Evolutionary conservation across 495 filamentous ascomycete species (phyloP).

Genomic region (Cudoniella acicularis): DNA sequence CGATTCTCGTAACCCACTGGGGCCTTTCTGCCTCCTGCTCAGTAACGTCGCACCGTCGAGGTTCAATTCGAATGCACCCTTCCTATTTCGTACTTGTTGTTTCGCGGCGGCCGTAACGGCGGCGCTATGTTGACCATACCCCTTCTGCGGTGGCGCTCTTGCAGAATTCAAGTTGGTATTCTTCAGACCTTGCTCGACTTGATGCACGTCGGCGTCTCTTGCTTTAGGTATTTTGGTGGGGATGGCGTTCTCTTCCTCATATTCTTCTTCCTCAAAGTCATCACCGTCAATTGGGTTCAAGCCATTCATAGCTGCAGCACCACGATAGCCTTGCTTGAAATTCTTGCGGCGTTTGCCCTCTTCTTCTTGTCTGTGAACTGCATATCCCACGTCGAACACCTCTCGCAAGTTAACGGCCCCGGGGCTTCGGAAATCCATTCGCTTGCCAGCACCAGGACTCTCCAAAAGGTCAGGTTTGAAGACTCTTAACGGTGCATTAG

Average conservation of each 20-base stretch:
- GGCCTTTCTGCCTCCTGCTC: slow-evolving; percentile 53
- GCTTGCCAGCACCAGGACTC: slow-evolving; percentile 50
- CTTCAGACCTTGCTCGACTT: slow-evolving; percentile 82
- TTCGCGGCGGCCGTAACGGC: slow-evolving; percentile 75
- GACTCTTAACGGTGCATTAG: slow-evolving; percentile 40
- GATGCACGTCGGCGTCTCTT: slow-evolving; percentile 60
- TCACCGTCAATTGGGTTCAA: slow-evolving; percentile 63
- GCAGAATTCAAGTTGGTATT: slow-evolving; percentile 68
- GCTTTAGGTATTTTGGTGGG: slow-evolving; percentile 68
- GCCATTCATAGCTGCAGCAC: slow-evolving; percentile 53
- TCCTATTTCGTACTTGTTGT: slow-evolving; percentile 61
- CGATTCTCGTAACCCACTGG: slow-evolving; percentile 21
- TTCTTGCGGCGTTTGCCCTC: slow-evolving; percentile 87
- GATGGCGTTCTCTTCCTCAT: slow-evolving; percentile 46
- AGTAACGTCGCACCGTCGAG: slow-evolving; percentile 86
- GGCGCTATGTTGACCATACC: slow-evolving; percentile 79
- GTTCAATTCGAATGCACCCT: slow-evolving; percentile 83
- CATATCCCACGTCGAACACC: slow-evolving; percentile 95
- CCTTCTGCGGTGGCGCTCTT: slow-evolving; percentile 51
- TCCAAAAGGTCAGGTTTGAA: slow-evolving; percentile 55
- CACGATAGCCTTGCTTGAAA: slow-evolving; percentile 62
- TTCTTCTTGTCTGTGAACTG: slow-evolving; percentile 94
- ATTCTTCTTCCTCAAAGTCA: slow-evolving; percentile 52
- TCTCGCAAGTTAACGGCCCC: slow-evolving; percentile 93
- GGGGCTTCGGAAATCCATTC: slow-evolving; percentile 93